Evolutionary conservation across 371 early-diverging fungal genomes (phyloP).

Genomic region (Mortierella sp.): DNA sequence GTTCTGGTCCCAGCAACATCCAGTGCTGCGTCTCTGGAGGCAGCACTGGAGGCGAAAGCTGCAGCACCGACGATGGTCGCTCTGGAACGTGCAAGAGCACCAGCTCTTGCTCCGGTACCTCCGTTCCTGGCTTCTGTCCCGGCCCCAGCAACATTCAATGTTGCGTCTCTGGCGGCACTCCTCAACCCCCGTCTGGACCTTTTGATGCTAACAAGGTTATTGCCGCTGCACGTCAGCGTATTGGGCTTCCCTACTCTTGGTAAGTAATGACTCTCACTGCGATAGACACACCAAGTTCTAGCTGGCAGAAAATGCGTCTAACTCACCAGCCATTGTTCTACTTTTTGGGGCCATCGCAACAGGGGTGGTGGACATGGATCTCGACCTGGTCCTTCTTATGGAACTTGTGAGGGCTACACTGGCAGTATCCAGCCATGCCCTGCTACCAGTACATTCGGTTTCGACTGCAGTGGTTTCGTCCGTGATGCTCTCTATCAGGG

Average conservation of each 20-base stretch:
- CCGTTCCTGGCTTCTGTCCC: slow-evolving; percentile 6
- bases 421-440: slow-evolving; percentile 18
- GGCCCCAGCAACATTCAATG: slow-evolving; percentile 4
- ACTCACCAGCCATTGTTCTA: background rate
- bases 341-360: background rate
- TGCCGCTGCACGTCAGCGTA: slow-evolving; percentile 15
- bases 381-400: slow-evolving; percentile 7
- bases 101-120: slow-evolving; percentile 4
- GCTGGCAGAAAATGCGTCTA: no score
- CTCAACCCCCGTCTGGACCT: slow-evolving; percentile 1
- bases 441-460: slow-evolving; percentile 20
- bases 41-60: background rate
- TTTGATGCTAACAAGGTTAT: slow-evolving; percentile 9
- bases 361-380: slow-evolving; percentile 21
- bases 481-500: slow-evolving; percentile 32
- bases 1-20: slow-evolving; percentile 6
- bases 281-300: no score
- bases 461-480: slow-evolving; percentile 49
- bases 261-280: no score
- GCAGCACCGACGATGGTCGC: slow-evolving; percentile 2
- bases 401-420: slow-evolving; percentile 12
- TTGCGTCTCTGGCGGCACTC: background rate
- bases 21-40: slow-evolving; percentile 11
- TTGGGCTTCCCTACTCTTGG: slow-evolving; percentile 23
- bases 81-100: slow-evolving; percentile 7